A percentile compares a stretch with the other conserved stretches of the same genome.
Evolutionary conservation across 129 eudicot genomes (phyloP).

Genomic region (Calendula officinalis): DNA sequence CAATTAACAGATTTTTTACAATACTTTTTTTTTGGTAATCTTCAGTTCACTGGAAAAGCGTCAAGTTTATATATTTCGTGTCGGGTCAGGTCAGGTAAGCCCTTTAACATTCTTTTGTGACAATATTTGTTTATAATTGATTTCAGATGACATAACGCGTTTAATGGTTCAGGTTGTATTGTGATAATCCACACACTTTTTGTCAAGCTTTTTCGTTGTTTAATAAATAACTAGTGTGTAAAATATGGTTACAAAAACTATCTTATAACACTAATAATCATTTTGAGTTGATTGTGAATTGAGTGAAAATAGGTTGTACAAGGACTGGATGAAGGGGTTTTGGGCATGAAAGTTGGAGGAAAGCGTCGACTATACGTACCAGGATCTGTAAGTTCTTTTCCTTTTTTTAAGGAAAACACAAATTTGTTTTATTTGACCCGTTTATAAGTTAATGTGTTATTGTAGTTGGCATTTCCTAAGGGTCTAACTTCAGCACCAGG

Average conservation of each 20-base stretch:
- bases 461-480: slow-evolving; percentile 90
- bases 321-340: slow-evolving; percentile 96
- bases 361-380: slow-evolving; percentile 89
- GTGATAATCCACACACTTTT: no score
- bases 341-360: slow-evolving; percentile 96
- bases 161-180: no score
- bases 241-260: no score
- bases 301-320: slow-evolving; percentile 65
- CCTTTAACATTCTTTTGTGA: slow-evolving; percentile 13
- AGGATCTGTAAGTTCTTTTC: slow-evolving; percentile 67
- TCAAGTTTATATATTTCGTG: slow-evolving; percentile 80
- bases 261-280: no score
- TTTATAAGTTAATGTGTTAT: slow-evolving; percentile 8
- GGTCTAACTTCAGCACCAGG: slow-evolving; percentile 98
- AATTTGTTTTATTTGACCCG: not conserved
- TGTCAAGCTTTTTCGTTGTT: no score
- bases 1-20: not conserved
- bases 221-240: no score
- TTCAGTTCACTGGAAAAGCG: slow-evolving; percentile 90
- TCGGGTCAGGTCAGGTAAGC: slow-evolving; percentile 97
- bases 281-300: not conserved
- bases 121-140: not conserved
- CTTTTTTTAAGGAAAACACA: not conserved
- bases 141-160: slow-evolving; percentile 7
- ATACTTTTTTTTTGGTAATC: slow-evolving; percentile 9